Conservation (phyloP, 257 asterid species). For the Fraxinus pennsylvanica region DNA sequence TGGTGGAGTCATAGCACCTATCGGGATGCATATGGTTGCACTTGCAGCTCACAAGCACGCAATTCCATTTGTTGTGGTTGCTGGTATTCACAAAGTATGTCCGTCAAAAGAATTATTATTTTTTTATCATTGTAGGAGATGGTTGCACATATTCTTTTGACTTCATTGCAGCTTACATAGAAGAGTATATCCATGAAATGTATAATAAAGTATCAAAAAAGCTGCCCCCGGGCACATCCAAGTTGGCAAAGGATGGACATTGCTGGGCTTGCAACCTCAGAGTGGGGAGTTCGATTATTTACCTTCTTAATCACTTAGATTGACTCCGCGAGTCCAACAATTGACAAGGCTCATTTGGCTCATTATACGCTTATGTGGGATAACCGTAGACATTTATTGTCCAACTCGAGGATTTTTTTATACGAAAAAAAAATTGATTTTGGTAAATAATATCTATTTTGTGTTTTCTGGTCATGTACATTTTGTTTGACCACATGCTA, state of each 20-base stretch:
- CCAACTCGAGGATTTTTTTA: neutral
- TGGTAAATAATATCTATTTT: neutral
- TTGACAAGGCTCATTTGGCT: no score
- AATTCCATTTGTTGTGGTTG: constrained; percentile 3
- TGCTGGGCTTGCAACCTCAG: no score
- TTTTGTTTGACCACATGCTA: neutral
- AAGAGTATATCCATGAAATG: no score
- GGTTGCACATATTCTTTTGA: neutral
- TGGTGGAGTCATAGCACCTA: constrained; percentile 1
- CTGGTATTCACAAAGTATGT: constrained; percentile 11
- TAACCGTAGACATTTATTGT: neutral
- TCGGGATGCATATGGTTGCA: constrained; percentile 10
- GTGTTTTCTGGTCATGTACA: neutral
- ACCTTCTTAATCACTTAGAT: no score
- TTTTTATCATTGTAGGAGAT: neutral
- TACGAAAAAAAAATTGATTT: neutral
- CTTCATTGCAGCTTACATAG: neutral
- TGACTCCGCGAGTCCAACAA: no score
- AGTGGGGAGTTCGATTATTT: no score
- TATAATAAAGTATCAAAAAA: no score
- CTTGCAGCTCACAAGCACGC: constrained; percentile 4
- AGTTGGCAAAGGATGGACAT: no score
- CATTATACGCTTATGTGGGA: neutral
- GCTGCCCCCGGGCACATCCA: no score
- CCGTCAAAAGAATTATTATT: neutral